These are phyloP conservation scores for Colletotrichum aenigma DNA, from an alignment of 2,329 filamentous ascomycete genomes.

Conservation along the genomic window DNA sequence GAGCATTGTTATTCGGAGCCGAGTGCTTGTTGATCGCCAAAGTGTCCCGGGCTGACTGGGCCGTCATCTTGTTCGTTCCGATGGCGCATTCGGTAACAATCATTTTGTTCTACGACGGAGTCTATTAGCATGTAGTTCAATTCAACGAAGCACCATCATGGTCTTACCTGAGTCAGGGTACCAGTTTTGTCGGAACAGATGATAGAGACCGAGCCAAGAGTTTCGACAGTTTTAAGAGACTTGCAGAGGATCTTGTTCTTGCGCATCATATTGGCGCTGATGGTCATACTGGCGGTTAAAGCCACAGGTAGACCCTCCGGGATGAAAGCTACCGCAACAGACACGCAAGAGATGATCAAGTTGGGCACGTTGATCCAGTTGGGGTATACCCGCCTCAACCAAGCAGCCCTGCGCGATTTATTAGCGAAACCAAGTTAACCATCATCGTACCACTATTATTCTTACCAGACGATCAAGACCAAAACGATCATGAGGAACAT, in stretches of 20 bases:
- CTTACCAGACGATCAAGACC: conserved; percentile 69
- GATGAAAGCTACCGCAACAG: conserved; percentile 76
- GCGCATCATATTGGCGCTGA: conserved; percentile 77
- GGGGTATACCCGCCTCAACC: conserved; percentile 70
- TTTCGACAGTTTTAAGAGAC: conserved; percentile 79
- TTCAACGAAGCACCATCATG: background rate
- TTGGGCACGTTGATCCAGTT: conserved; percentile 74
- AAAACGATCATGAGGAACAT: conserved; percentile 70
- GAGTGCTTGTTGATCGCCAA: conserved; percentile 29
- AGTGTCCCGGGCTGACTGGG: conserved; percentile 53
- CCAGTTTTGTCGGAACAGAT: conserved; percentile 82
- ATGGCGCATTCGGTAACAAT: conserved; percentile 72
- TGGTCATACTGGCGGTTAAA: conserved; percentile 73
- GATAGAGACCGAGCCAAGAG: conserved; percentile 72
- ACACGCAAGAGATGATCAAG: conserved; percentile 76
- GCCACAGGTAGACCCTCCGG: conserved; percentile 76
- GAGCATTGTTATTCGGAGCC: conserved; percentile 39
- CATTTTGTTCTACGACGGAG: conserved; percentile 65
- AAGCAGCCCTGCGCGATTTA: conserved; percentile 59
- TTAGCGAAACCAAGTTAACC: background rate
- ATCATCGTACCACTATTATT: conserved; percentile 37
- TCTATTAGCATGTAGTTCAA: background rate
- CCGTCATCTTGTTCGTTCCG: conserved; percentile 52
- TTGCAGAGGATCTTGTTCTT: conserved; percentile 82
- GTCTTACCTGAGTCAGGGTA: conserved; percentile 61